phyloP scores from a whole-genome alignment of 2,329 filamentous ascomycete species.

The Claviceps purpurea region DNA sequence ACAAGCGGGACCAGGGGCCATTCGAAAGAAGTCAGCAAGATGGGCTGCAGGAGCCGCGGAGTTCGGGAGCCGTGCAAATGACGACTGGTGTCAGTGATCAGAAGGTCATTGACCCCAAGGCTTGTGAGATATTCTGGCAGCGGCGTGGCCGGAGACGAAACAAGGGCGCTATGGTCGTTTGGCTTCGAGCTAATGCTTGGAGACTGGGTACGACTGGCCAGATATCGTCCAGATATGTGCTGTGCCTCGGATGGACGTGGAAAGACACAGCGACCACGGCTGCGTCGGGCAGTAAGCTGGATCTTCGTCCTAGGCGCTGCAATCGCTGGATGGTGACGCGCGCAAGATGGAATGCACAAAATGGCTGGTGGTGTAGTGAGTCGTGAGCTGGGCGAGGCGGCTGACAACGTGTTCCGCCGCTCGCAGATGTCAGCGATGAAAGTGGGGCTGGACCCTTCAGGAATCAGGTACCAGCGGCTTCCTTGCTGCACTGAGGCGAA shows the following conservation, averaged over 20 bases:
- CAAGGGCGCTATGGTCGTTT: not conserved
- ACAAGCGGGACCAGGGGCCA: conserved; percentile 27
- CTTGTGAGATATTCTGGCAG: not conserved
- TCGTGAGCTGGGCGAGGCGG: no score
- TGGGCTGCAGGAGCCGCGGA: not conserved
- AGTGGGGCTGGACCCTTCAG: not conserved
- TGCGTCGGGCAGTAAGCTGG: not conserved
- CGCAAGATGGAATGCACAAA: no score
- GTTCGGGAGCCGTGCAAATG: not conserved
- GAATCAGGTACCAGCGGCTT: not conserved
- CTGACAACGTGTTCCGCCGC: not conserved
- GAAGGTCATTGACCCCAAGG: not conserved
- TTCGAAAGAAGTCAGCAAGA: conserved; percentile 19
- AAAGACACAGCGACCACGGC: not conserved
- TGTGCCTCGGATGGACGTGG: not conserved
- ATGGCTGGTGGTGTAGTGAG: no score
- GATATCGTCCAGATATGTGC: not conserved
- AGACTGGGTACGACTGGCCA: not conserved
- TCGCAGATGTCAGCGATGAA: not conserved
- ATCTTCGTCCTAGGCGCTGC: not conserved
- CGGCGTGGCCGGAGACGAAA: not conserved
- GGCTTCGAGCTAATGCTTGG: not conserved
- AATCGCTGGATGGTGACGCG: not conserved
- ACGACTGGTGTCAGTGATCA: not conserved
- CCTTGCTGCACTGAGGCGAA: not conserved